Percentiles rank a stretch among this genome's conserved stretches.
These are phyloP conservation scores for Cyanodermella asteris DNA, from an alignment of 2,329 filamentous ascomycete genomes.

Conservation along the genomic window DNA sequence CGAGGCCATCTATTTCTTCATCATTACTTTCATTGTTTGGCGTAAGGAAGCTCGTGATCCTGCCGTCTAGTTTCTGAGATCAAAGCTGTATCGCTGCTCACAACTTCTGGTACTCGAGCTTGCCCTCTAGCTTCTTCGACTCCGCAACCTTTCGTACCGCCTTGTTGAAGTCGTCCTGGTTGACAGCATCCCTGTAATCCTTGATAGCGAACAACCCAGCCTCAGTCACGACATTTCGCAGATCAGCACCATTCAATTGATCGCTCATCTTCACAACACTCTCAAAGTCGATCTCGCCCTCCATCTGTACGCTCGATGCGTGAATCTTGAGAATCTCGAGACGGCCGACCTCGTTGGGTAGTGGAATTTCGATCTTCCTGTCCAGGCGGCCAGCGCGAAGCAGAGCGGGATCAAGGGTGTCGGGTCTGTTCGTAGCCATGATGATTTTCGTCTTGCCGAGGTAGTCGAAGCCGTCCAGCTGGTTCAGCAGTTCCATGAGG, in stretches of 20 bases:
- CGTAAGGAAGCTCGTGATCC: too few species aligned
- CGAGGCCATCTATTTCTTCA: too few species aligned
- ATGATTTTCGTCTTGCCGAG: conserved; percentile 99
- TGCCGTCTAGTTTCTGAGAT: too few species aligned
- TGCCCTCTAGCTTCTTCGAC: conserved; percentile 94
- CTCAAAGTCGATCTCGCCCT: conserved; percentile 96
- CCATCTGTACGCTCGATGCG: conserved; percentile 60
- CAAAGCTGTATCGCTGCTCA: too few species aligned
- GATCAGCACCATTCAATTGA: conserved; percentile 86
- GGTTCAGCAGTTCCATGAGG: conserved; percentile 94
- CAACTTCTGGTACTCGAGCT: conserved; percentile 92
- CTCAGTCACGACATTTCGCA: conserved; percentile 95
- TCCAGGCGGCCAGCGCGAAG: conserved; percentile 84
- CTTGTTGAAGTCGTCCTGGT: conserved; percentile 98
- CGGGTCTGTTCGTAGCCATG: conserved; percentile 96
- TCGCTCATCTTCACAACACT: conserved; percentile 99
- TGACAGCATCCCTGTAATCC: conserved; percentile 87
- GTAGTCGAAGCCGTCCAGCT: conserved; percentile 97
- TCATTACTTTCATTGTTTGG: too few species aligned
- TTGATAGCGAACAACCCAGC: conserved; percentile 96
- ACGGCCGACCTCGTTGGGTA: conserved; percentile 90
- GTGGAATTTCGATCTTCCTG: conserved; percentile 90
- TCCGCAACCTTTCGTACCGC: conserved; percentile 94
- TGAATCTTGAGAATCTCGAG: conserved; percentile 98
- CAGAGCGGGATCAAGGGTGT: conserved; percentile 83